phyloP scores from a whole-genome alignment of 805 yeast genomes.

The Candida ortonii region DNA sequence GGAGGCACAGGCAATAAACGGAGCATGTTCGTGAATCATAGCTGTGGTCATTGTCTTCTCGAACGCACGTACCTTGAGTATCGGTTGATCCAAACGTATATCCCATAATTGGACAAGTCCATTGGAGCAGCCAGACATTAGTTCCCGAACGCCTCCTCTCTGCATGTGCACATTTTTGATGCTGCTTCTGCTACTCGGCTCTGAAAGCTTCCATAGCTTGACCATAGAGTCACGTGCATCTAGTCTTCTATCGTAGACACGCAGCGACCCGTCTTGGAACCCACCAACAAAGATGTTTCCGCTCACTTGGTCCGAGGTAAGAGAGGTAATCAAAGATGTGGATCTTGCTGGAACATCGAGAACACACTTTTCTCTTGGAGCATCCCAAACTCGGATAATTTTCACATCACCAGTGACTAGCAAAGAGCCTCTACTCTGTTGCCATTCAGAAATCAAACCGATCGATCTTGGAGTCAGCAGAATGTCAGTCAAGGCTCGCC shows the following conservation, averaged over 20 bases:
- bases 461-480: constrained; percentile 75
- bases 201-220: constrained; percentile 67
- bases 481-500: constrained; percentile 91
- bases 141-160: constrained; percentile 91
- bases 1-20: constrained; percentile 85
- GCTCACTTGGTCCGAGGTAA: constrained; percentile 93
- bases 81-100: constrained; percentile 70
- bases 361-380: constrained; percentile 84
- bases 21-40: constrained; percentile 95
- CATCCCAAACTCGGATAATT: constrained; percentile 92
- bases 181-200: constrained; percentile 18
- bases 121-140: constrained; percentile 77
- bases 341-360: constrained; percentile 90
- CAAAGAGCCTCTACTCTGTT: constrained; percentile 88
- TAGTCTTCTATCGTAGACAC: constrained; percentile 87
- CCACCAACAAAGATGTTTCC: constrained; percentile 91
- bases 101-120: constrained; percentile 92
- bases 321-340: constrained; percentile 78
- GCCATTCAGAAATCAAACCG: constrained; percentile 93
- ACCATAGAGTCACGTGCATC: constrained; percentile 86
- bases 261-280: constrained; percentile 81
- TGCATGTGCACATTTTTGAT: constrained; percentile 88
- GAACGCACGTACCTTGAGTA: constrained; percentile 56
- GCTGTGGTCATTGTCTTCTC: constrained; percentile 58
- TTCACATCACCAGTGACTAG: constrained; percentile 94